Evolutionary conservation across 768 basidiomycete species (phyloP).

Genomic region (Podaxis sp.): DNA sequence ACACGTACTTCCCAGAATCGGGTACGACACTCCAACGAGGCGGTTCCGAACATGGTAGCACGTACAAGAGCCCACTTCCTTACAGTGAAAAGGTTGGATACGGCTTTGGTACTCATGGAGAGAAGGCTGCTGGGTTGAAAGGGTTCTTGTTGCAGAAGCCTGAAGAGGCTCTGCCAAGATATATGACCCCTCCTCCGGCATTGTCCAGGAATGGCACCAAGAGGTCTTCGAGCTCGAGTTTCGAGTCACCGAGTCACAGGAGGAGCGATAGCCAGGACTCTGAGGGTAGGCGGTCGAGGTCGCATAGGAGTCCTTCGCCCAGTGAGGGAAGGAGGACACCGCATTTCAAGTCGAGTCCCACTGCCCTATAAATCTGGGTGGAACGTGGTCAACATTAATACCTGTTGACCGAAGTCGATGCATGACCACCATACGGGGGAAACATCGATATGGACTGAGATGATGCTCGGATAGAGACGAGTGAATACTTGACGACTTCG

Average conservation of each 20-base stretch:
- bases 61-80: conserved; percentile 7
- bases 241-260: conserved; percentile 5
- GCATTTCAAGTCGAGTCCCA: conserved; percentile 19
- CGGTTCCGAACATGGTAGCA: conserved; percentile 8
- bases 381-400: neutral
- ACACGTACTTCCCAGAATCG: neutral
- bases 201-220: conserved; percentile 16
- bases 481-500: neutral
- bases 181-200: conserved; percentile 36
- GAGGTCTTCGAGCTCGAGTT: conserved; percentile 15
- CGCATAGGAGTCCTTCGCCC: neutral
- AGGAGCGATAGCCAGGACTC: conserved; percentile 13
- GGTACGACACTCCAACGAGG: neutral
- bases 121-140: conserved; percentile 66
- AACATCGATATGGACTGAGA: neutral
- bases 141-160: conserved; percentile 66
- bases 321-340: conserved; percentile 9
- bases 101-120: conserved; percentile 81
- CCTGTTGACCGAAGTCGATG: neutral
- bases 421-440: neutral
- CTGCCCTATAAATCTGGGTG: conserved; percentile 11
- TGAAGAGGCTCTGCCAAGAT: conserved; percentile 60
- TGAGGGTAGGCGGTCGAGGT: neutral
- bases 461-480: neutral
- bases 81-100: conserved; percentile 47